phyloP scores from a whole-genome alignment of 2,329 filamentous ascomycete genomes.

The Xylaria digitata region DNA sequence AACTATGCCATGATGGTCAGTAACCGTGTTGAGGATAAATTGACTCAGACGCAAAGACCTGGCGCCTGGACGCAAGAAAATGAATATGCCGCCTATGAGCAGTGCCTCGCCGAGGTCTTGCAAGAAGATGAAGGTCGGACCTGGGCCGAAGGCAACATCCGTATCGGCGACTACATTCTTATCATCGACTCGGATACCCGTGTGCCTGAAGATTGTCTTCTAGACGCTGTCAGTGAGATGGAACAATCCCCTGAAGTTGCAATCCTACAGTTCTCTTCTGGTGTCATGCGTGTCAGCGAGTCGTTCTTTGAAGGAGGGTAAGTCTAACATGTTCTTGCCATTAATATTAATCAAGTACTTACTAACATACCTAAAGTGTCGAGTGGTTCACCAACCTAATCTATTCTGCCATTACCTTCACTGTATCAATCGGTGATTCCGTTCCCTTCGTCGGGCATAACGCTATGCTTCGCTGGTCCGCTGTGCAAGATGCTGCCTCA shows the following conservation, averaged over 20 bases:
- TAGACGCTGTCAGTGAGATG: conserved; percentile 85
- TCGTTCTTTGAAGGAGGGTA: conserved; percentile 73
- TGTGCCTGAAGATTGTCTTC: conserved; percentile 79
- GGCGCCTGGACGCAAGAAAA: conserved; percentile 75
- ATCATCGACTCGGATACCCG: conserved; percentile 84
- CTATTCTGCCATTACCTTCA: conserved; percentile 80
- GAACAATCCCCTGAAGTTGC: conserved; percentile 81
- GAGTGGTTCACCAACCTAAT: conserved; percentile 80
- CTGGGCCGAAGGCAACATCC: conserved; percentile 87
- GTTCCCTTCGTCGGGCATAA: conserved; percentile 87
- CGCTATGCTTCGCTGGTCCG: conserved; percentile 79
- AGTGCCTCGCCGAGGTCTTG: conserved; percentile 73
- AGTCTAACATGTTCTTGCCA: conserved; percentile 34
- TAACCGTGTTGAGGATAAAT: conserved; percentile 76
- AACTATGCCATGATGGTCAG: conserved; percentile 76
- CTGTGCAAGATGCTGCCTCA: conserved; percentile 75
- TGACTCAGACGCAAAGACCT: conserved; percentile 66
- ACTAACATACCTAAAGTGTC: conserved; percentile 60
- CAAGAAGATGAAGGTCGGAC: conserved; percentile 73
- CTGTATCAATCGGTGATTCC: conserved; percentile 81
- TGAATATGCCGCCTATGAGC: conserved; percentile 74
- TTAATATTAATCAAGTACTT: conserved; percentile 4
- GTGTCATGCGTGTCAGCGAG: conserved; percentile 82
- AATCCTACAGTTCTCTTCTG: conserved; percentile 81
- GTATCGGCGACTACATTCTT: conserved; percentile 84